Base-by-base conservation (phyloP, 495 filamentous ascomycete species). In the Melanomma pulvis-pyrius region DNA sequence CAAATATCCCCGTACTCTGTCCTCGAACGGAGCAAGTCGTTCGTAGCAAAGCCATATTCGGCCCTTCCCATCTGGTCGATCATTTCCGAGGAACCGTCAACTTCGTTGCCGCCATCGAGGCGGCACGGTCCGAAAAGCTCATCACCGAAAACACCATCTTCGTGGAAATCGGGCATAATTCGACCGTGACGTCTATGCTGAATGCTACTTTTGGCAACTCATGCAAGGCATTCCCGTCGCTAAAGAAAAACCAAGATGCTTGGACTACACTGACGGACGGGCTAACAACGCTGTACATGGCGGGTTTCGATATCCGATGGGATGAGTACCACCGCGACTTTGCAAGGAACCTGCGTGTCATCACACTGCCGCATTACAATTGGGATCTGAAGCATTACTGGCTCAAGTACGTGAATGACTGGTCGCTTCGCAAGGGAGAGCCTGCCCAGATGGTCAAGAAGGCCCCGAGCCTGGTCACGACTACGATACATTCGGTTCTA, bases 351-450 rank as follows among this genome's bases (percentile, higher is more conserved):
- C 82, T 79, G 22, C 83, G 85, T 39, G 81, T 92, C 17, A 77
- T 93, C 1, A 76, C 83, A 17, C 82, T 93, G 0, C 92, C 92
- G 17, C 76, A 83, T 4, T 96, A 96, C 70, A 83, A 83, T 9
- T 96, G 87, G 78, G 88, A 93, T 61, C 77, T 87, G 26, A 92
- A 92, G 80, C 86, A 90, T 68, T 92, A 92, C 74, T 94, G 91
- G 91, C 83, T 93, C 24, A 81, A 87, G 13, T 93, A 92, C 74
- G 82, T 80, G n/a, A 86, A 89, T 60, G 78, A 85, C 69, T 85
- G 82, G 76, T 81, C 74, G 30, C 69, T 85, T 21, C 66, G 71
- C 9, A 83, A 82, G 67, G 80, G 81, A 47, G 75, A 79, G 32
- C 72, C 76, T 28, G 68, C 53, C n/a, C n/a, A n/a, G n/a, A n/a